phyloP scores from a whole-genome alignment of 805 yeast species.

The Saturnispora sanitii region DNA sequence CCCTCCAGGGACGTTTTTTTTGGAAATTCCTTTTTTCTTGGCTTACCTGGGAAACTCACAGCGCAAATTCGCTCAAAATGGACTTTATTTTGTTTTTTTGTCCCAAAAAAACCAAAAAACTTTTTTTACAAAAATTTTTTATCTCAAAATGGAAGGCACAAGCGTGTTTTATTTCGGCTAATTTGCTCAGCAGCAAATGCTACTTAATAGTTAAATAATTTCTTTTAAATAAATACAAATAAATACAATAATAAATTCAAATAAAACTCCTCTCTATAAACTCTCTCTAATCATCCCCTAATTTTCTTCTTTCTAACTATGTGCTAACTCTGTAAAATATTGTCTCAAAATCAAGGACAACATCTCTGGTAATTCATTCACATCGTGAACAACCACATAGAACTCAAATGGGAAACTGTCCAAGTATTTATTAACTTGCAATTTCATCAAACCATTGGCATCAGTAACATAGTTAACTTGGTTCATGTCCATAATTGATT shows the following conservation, averaged over 20 bases:
- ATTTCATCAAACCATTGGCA: slow-evolving; percentile 54
- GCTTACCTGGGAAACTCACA: not conserved
- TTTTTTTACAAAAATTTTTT: too few species aligned
- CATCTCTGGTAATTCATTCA: slow-evolving; percentile 86
- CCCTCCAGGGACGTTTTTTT: not conserved
- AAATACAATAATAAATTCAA: not conserved
- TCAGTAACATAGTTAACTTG: slow-evolving; percentile 81
- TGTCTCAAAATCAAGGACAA: slow-evolving; percentile 82
- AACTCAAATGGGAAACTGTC: slow-evolving; percentile 96
- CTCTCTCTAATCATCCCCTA: not conserved
- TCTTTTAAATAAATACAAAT: not conserved
- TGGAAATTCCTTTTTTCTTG: not conserved
- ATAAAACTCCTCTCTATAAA: not conserved
- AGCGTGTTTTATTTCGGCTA: too few species aligned
- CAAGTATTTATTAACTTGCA: slow-evolving; percentile 75
- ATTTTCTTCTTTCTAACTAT: slow-evolving; percentile 9
- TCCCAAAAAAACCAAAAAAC: not conserved
- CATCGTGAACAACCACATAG: slow-evolving; percentile 86
- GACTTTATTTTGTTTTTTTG: not conserved
- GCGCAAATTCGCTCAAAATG: not conserved
- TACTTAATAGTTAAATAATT: not conserved
- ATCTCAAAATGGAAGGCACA: not conserved
- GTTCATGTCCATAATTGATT: slow-evolving; percentile 88
- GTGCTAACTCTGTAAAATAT: slow-evolving; percentile 65
- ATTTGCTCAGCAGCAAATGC: not conserved